These are phyloP conservation scores for Teunomyces gatunensis DNA, from an alignment of 805 yeast genomes.

Conservation along the genomic window DNA sequence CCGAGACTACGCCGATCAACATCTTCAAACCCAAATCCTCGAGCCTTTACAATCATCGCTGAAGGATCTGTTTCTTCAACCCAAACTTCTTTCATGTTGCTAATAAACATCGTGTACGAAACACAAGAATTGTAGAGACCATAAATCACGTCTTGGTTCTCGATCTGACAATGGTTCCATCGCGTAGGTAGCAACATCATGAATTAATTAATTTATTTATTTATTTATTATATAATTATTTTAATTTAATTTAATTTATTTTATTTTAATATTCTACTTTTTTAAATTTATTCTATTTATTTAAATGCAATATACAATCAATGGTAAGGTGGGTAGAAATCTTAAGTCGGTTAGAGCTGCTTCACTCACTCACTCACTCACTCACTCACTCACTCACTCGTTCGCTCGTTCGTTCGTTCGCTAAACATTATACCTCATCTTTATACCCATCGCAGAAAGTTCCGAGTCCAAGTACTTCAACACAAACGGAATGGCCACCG, in stretches of 20 bases:
- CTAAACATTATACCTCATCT: conserved; percentile 80
- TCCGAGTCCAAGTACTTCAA: conserved; percentile 93
- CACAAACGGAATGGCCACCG: conserved; percentile 95
- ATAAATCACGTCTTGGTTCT: conserved; percentile 9
- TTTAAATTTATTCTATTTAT: background rate
- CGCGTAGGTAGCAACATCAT: background rate
- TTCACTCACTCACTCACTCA: too few relatives aligned
- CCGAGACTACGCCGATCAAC: conserved; percentile 6
- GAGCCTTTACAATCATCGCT: conserved; percentile 17
- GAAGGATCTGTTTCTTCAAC: conserved; percentile 15
- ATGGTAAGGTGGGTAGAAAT: too few relatives aligned
- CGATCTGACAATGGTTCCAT: background rate
- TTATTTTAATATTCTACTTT: too few relatives aligned
- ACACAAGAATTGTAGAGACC: conserved; percentile 11
- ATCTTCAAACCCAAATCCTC: conserved; percentile 27
- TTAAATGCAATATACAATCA: background rate
- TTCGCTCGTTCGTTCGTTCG: background rate
- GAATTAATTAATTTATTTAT: too few relatives aligned
- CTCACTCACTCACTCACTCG: too few relatives aligned
- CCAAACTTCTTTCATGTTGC: conserved; percentile 29
- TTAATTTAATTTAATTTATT: too few relatives aligned
- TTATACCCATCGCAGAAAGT: conserved; percentile 96
- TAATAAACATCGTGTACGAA: conserved; percentile 23
- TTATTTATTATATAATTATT: too few relatives aligned
- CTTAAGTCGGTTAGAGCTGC: too few relatives aligned